Evolutionary conservation across 78 protist genomes (phyloP).

Genomic region (Dictyostelium firmibasis): DNA sequence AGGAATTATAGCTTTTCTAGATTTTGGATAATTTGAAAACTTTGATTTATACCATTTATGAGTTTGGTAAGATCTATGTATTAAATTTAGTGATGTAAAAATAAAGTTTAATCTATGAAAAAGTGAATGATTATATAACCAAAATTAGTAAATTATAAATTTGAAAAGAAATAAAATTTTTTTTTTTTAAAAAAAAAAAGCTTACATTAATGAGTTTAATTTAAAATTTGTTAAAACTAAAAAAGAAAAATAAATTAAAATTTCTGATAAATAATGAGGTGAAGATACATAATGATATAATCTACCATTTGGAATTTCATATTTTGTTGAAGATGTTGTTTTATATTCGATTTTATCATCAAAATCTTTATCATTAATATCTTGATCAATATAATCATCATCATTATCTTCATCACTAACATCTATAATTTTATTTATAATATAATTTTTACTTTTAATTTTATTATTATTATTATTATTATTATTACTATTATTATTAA

Average conservation of each 20-base stretch:
- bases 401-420: background rate
- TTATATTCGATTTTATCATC: background rate
- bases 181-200: background rate
- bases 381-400: background rate
- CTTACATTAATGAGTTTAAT: background rate
- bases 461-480: background rate
- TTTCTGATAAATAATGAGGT: slow-evolving; percentile 35
- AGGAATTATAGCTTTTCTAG: slow-evolving; percentile 20
- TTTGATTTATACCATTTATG: slow-evolving; percentile 7
- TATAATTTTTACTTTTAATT: background rate
- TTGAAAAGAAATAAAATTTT: no score
- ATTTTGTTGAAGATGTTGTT: background rate
- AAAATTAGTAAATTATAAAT: no score
- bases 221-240: background rate
- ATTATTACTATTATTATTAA: no score
- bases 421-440: background rate
- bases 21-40: slow-evolving; percentile 30
- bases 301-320: slow-evolving; percentile 1
- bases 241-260: slow-evolving; percentile 30
- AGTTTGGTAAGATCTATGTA: background rate
- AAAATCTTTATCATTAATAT: background rate
- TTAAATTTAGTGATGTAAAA: slow-evolving; percentile 7
- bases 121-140: background rate
- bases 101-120: background rate
- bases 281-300: slow-evolving; percentile 1